These are phyloP conservation scores for Raphanus raphanistrum DNA, from an alignment of 345 rosid species.

Conservation along the genomic window DNA sequence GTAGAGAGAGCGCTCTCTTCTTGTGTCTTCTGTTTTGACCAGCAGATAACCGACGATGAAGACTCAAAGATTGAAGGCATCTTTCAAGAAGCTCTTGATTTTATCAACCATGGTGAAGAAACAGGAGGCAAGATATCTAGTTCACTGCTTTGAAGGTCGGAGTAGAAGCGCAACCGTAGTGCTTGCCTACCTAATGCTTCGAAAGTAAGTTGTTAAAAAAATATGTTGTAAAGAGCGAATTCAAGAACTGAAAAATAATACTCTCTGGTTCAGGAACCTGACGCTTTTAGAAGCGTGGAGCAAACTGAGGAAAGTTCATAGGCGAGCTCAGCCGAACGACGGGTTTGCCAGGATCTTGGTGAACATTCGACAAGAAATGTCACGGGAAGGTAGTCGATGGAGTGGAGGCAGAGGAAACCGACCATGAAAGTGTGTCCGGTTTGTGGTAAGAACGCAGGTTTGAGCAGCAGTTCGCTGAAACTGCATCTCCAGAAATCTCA, in stretches of 20 bases:
- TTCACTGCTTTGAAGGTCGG: constrained; percentile 98
- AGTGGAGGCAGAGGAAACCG: constrained; percentile 90
- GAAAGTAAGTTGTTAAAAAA: constrained; percentile 60
- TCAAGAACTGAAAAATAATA: neutral
- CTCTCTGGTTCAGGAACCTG: constrained; percentile 49
- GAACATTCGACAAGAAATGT: constrained; percentile 64
- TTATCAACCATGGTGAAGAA: constrained; percentile 78
- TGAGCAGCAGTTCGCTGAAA: constrained; percentile 91
- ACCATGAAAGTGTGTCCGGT: constrained; percentile 87
- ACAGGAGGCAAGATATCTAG: constrained; percentile 70
- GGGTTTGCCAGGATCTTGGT: constrained; percentile 76
- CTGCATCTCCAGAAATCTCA: constrained; percentile 92
- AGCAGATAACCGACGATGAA: constrained; percentile 89
- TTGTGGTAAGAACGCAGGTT: constrained; percentile 92
- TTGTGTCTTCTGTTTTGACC: constrained; percentile 38
- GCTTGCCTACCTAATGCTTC: constrained; percentile 81
- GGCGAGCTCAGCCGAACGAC: constrained; percentile 95
- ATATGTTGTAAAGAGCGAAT: neutral
- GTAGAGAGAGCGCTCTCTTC: constrained; percentile 17
- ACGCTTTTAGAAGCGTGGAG: constrained; percentile 83
- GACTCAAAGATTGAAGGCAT: constrained; percentile 75
- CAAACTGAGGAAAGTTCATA: constrained; percentile 71
- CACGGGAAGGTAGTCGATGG: constrained; percentile 91
- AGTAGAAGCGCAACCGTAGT: constrained; percentile 97
- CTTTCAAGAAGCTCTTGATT: constrained; percentile 80